A percentile compares a stretch with the other conserved stretches of the same genome.
Conservation (phyloP, 768 basidiomycete species). For the Hemileccinum rubropunctum region DNA sequence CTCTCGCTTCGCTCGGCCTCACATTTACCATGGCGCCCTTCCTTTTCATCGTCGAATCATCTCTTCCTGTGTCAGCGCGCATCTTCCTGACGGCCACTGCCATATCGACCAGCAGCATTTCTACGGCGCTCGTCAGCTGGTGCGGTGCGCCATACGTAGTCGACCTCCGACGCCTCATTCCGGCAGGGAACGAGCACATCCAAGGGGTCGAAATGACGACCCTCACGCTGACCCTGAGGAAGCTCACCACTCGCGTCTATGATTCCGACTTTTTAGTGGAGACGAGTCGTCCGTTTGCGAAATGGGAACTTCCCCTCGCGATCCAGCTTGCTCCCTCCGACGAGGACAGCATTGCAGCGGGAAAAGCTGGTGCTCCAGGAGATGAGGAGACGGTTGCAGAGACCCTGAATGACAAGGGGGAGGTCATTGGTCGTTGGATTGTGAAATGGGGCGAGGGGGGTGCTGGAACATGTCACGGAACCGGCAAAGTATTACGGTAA, state of each 20-base stretch:
- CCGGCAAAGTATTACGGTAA: constrained; percentile 68
- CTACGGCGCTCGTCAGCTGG: constrained; percentile 71
- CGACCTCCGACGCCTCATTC: constrained; percentile 49
- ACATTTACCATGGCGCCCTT: constrained; percentile 72
- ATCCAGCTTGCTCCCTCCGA: constrained; percentile 43
- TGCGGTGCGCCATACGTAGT: constrained; percentile 75
- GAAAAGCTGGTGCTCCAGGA: constrained; percentile 39
- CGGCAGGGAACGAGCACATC: constrained; percentile 40
- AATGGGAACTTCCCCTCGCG: constrained; percentile 68
- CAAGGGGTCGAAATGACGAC: constrained; percentile 72
- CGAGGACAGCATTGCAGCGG: constrained; percentile 32
- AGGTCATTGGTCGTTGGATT: constrained; percentile 71
- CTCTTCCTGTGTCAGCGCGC: constrained; percentile 67
- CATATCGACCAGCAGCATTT: constrained; percentile 66
- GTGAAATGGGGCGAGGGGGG: constrained; percentile 72
- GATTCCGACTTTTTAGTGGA: constrained; percentile 70
- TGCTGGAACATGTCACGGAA: constrained; percentile 56
- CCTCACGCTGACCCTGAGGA: constrained; percentile 54
- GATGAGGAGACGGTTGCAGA: constrained; percentile 80
- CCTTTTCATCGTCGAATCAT: constrained; percentile 78
- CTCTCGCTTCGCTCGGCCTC: constrained; percentile 70
- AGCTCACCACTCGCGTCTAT: constrained; percentile 68
- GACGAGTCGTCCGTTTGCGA: constrained; percentile 68
- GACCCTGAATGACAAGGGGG: constrained; percentile 56
- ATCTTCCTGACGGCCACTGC: constrained; percentile 67